Conservation (phyloP, 2,329 filamentous ascomycete genomes). For the Clarireedia homoeocarpa region DNA sequence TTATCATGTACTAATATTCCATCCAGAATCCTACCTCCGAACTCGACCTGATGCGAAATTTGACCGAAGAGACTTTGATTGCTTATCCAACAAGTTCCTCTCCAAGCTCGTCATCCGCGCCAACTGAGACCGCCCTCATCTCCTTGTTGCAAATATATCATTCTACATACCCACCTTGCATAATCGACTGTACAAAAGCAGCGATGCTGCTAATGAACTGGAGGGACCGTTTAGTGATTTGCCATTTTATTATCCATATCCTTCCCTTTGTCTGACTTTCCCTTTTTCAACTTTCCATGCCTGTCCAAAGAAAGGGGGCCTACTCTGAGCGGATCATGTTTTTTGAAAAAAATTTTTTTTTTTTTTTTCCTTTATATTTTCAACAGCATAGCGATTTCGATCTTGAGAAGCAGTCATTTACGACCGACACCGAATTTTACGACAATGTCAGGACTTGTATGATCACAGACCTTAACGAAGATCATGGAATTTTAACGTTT, state of each 20-base stretch:
- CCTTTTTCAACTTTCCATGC: no score
- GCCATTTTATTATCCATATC: conserved; percentile 12
- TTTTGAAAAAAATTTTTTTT: conserved; percentile 20
- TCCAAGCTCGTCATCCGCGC: conserved; percentile 94
- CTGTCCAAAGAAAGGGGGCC: no score
- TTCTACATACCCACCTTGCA: conserved; percentile 27
- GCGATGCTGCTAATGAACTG: conserved; percentile 22
- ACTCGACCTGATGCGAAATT: conserved; percentile 71
- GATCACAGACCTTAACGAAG: conserved; percentile 24
- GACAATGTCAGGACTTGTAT: conserved; percentile 21
- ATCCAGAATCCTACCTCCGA: conserved; percentile 75
- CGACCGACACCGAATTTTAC: conserved; percentile 16
- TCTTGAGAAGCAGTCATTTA: conserved; percentile 16
- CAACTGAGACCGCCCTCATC: conserved; percentile 48
- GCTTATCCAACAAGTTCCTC: conserved; percentile 92
- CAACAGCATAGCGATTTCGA: conserved; percentile 24
- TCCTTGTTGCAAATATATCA: conserved; percentile 19
- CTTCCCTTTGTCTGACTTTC: no score
- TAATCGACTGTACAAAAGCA: conserved; percentile 25
- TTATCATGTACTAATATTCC: conserved; percentile 34
- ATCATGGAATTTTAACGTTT: conserved; percentile 23
- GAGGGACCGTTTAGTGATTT: conserved; percentile 8
- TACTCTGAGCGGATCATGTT: conserved; percentile 6
- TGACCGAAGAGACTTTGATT: conserved; percentile 88
- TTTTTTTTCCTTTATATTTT: conserved; percentile 16